phyloP scores from a whole-genome alignment of 2,329 filamentous ascomycete genomes.

The Clathrospora elynae region DNA sequence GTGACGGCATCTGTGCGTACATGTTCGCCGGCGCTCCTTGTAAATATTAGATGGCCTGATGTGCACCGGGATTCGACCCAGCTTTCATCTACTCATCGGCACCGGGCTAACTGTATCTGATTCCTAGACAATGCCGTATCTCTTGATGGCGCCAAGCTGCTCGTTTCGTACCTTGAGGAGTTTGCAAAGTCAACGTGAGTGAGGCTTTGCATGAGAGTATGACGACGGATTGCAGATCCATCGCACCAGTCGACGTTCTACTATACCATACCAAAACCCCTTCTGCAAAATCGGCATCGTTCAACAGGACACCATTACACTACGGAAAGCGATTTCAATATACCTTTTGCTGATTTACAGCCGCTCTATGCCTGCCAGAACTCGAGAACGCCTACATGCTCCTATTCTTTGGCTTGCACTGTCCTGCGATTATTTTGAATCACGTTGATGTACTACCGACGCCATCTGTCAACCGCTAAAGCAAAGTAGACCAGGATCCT shows the following conservation, averaged over 20 bases:
- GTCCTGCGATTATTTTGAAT: constrained; percentile 24
- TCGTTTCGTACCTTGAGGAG: constrained; percentile 68
- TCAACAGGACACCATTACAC: constrained; percentile 35
- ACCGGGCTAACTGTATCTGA: constrained; percentile 25
- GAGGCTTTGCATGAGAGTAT: constrained; percentile 21
- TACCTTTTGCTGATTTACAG: constrained; percentile 14
- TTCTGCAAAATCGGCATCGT: constrained; percentile 14
- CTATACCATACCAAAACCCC: constrained; percentile 1
- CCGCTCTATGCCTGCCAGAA: constrained; percentile 8
- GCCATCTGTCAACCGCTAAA: constrained; percentile 5
- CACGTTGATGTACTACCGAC: constrained; percentile 14
- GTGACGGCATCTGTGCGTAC: constrained; percentile 1
- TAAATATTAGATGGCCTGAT: constrained; percentile 5
- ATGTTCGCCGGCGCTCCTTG: constrained; percentile 22
- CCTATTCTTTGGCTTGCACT: constrained; percentile 21
- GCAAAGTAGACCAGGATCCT: constrained; percentile 1
- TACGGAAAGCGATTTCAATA: constrained; percentile 21
- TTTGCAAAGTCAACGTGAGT: constrained; percentile 54
- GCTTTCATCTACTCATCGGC: constrained; percentile 3
- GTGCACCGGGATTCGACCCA: constrained; percentile 7
- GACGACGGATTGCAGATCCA: constrained; percentile 14
- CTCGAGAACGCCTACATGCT: constrained; percentile 18
- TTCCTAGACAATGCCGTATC: constrained; percentile 74
- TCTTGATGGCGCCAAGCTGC: constrained; percentile 68
- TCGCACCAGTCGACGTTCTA: not conserved